A percentile compares a stretch with the other conserved stretches of the same genome.
phyloP scores from a whole-genome alignment of 2,329 filamentous ascomycete species.

The Hypoxylon sp. region DNA sequence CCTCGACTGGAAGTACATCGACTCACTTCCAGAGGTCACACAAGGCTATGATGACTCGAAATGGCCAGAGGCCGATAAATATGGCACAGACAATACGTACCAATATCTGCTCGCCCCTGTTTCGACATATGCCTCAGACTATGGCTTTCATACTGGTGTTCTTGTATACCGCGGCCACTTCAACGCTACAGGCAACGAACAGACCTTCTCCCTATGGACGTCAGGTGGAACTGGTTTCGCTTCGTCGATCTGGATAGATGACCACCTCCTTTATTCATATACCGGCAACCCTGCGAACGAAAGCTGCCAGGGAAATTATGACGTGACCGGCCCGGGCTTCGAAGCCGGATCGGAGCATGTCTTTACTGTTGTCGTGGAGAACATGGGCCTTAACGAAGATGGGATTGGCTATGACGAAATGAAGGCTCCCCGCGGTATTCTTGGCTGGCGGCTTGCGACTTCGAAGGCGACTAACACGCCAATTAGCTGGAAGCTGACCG shows the following conservation, averaged over 20 bases:
- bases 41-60: constrained; percentile 74
- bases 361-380: constrained; percentile 78
- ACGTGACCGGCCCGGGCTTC: constrained; percentile 65
- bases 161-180: constrained; percentile 80
- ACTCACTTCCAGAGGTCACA: constrained; percentile 77
- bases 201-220: constrained; percentile 67
- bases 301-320: constrained; percentile 51
- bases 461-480: constrained; percentile 35
- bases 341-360: constrained; percentile 66
- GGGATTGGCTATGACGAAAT: constrained; percentile 69
- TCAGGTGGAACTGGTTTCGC: constrained; percentile 78
- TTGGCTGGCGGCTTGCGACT: constrained; percentile 66
- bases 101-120: constrained; percentile 69
- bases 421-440: constrained; percentile 73
- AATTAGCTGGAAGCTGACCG: constrained; percentile 74
- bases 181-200: constrained; percentile 71
- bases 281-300: constrained; percentile 32
- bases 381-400: constrained; percentile 76
- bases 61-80: constrained; percentile 73
- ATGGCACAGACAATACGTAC: constrained; percentile 70
- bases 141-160: constrained; percentile 78
- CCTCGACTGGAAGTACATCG: constrained; percentile 76
- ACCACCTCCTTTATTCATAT: constrained; percentile 67
- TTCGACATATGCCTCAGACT: constrained; percentile 76
- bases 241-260: constrained; percentile 77